Conservation (phyloP, 2,329 filamentous ascomycete species). For the Rugonectria rugulosa region DNA sequence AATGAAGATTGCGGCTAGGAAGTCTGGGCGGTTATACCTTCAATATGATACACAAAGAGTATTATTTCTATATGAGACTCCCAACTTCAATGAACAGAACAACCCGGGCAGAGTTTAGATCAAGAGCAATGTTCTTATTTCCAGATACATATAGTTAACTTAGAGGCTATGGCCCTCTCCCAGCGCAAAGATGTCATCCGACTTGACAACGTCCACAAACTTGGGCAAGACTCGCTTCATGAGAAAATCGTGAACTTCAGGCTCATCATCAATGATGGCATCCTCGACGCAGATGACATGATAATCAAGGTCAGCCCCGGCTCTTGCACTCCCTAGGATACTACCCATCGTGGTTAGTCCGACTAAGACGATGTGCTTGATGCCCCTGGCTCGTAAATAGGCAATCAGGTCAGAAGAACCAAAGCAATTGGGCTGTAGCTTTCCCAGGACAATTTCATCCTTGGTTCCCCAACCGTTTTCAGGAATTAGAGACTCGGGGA, state of each 20-base stretch:
- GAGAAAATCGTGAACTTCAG: slow-evolving; percentile 4
- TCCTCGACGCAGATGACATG: not conserved
- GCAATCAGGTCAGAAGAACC: not conserved
- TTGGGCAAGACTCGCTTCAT: slow-evolving; percentile 10
- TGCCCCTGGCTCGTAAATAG: not conserved
- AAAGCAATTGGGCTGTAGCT: not conserved
- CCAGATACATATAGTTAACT: no score
- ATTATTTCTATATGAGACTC: no score
- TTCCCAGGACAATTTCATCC: not conserved
- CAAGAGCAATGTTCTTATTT: no score
- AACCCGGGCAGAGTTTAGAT: no score
- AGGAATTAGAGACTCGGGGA: not conserved
- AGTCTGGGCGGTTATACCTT: no score
- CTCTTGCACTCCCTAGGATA: not conserved
- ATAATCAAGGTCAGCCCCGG: not conserved
- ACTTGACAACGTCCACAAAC: slow-evolving; percentile 8
- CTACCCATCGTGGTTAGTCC: not conserved
- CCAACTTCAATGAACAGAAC: no score
- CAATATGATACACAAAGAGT: no score
- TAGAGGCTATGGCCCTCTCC: not conserved
- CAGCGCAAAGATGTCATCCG: not conserved
- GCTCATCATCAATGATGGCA: slow-evolving; percentile 2
- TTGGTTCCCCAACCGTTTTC: not conserved
- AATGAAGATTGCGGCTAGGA: no score
- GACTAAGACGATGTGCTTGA: not conserved